Evolutionary conservation across 2,329 filamentous ascomycete species (phyloP).

Genomic region (Pseudogymnoascus sp.): DNA sequence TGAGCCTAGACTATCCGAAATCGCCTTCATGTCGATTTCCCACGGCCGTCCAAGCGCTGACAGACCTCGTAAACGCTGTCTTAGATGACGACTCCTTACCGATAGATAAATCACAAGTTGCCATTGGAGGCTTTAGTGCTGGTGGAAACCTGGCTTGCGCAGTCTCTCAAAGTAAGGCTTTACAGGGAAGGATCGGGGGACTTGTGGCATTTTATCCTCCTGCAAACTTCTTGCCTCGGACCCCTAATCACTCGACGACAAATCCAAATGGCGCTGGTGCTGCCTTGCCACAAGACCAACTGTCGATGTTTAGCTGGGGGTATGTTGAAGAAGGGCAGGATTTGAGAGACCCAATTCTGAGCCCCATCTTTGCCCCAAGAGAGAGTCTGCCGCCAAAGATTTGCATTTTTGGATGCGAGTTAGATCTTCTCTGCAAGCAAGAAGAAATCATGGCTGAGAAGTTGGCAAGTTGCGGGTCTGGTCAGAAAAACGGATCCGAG

Average conservation of each 20-base stretch:
- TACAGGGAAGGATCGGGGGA: conserved; percentile 30
- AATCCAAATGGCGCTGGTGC: neutral
- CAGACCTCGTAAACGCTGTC: conserved; percentile 35
- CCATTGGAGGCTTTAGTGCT: conserved; percentile 44
- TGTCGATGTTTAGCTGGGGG: conserved; percentile 19
- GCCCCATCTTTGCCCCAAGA: conserved; percentile 18
- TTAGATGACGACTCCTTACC: conserved; percentile 38
- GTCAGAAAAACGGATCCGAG: conserved; percentile 13
- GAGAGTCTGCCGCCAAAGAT: conserved; percentile 22
- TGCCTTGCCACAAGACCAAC: neutral
- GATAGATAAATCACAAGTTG: conserved; percentile 37
- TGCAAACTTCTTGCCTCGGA: neutral
- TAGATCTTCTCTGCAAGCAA: conserved; percentile 20
- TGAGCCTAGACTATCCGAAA: conserved; percentile 44
- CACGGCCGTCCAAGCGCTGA: conserved; percentile 36
- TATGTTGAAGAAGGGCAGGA: conserved; percentile 22
- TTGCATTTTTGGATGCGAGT: conserved; percentile 20
- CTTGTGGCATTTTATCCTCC: conserved; percentile 38
- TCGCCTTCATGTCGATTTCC: conserved; percentile 41
- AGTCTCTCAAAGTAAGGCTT: conserved; percentile 31
- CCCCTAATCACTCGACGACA: neutral
- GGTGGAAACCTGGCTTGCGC: conserved; percentile 43
- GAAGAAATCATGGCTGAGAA: conserved; percentile 15
- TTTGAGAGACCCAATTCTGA: conserved; percentile 21
- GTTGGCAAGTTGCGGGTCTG: conserved; percentile 13